phyloP scores from a whole-genome alignment of 768 basidiomycete species.

The Podaxis sp. region DNA sequence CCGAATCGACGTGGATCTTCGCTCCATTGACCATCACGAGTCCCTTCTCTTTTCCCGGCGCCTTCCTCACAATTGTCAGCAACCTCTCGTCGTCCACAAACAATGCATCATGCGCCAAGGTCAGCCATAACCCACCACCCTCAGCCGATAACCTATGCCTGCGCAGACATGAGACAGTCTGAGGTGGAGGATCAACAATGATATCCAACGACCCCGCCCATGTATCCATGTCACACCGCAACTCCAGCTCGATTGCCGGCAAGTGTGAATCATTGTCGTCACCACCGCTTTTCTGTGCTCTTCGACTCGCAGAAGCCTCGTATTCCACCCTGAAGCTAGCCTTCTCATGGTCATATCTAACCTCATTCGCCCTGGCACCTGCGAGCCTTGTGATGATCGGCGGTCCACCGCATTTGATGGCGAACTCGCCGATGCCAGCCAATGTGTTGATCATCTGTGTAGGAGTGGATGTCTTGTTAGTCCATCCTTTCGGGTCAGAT shows the following conservation, averaged over 20 bases:
- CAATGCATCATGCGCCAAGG: slow-evolving; percentile 81
- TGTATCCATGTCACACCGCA: slow-evolving; percentile 88
- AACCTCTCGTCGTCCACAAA: slow-evolving; percentile 75
- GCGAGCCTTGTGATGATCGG: slow-evolving; percentile 84
- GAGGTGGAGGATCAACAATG: slow-evolving; percentile 90
- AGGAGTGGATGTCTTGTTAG: slow-evolving; percentile 90
- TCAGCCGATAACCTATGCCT: slow-evolving; percentile 82
- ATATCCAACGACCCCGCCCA: slow-evolving; percentile 85
- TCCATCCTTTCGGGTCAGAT: slow-evolving; percentile 96
- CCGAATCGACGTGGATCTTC: slow-evolving; percentile 78
- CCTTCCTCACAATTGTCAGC: slow-evolving; percentile 68
- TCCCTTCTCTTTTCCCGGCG: slow-evolving; percentile 75
- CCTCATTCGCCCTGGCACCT: slow-evolving; percentile 68
- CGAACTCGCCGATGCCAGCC: slow-evolving; percentile 92
- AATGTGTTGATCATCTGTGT: slow-evolving; percentile 88
- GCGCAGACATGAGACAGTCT: slow-evolving; percentile 73
- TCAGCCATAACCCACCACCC: slow-evolving; percentile 94
- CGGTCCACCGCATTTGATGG: slow-evolving; percentile 93
- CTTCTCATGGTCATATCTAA: slow-evolving; percentile 87
- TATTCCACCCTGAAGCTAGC: slow-evolving; percentile 81
- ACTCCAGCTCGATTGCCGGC: slow-evolving; percentile 78
- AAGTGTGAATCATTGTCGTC: slow-evolving; percentile 27
- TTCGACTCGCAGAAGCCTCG: slow-evolving; percentile 54
- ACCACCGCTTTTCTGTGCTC: slow-evolving; percentile 19
- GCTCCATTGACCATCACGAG: slow-evolving; percentile 87